phyloP scores from a whole-genome alignment of 306 rosid species.

The Herpetospermum pedunculosum region DNA sequence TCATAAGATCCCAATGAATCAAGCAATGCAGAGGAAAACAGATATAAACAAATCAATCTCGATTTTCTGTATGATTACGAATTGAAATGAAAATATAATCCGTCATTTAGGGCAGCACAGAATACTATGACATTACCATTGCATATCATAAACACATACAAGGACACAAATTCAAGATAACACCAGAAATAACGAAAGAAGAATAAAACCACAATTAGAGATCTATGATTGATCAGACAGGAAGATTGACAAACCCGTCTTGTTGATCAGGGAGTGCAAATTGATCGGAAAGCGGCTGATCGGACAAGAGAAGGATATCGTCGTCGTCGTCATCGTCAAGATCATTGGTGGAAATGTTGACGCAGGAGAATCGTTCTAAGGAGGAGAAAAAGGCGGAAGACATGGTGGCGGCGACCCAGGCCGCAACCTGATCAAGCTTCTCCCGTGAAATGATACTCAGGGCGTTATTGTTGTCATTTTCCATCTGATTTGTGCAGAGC shows the following conservation, averaged over 20 bases:
- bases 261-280: background rate
- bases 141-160: background rate
- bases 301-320: background rate
- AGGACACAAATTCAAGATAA: background rate
- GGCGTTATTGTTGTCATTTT: background rate
- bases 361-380: constrained; percentile 2
- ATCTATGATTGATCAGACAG: background rate
- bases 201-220: too few relatives aligned
- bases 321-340: background rate
- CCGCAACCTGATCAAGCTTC: constrained; percentile 1
- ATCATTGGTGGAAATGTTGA: constrained; percentile 1
- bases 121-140: background rate
- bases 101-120: background rate
- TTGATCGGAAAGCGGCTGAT: background rate
- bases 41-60: background rate
- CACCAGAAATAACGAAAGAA: background rate
- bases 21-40: background rate
- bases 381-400: constrained; percentile 8
- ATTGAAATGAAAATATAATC: background rate
- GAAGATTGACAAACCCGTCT: constrained; percentile 6
- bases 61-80: background rate
- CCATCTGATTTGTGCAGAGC: background rate
- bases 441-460: background rate
- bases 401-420: constrained; percentile 5
- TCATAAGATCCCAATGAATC: background rate